Base-by-base conservation (phyloP, 2,329 filamentous ascomycete genomes). In the Verticillium klebahnii region DNA sequence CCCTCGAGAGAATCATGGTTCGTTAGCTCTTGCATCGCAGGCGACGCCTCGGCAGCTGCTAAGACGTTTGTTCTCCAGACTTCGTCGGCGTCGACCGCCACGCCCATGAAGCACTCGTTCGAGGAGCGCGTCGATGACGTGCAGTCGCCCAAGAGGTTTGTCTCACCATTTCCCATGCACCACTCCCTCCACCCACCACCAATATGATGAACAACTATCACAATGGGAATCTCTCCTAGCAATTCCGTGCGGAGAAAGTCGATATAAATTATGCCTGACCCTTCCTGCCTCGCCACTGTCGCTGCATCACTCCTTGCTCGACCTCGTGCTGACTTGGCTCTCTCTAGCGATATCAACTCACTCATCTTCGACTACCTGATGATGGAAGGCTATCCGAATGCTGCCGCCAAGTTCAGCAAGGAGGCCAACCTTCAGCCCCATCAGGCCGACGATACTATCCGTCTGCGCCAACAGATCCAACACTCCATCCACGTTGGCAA, bases 191-290 rank as follows among this genome's bases (percentile, higher is more conserved):
- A 36, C 60, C 56, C 57, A 61, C 66, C 65, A 70, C 67, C 70
- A 71, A 80, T 70, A 81, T 87, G 82, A 96, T 96, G 93, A 96
- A 91, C 82, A 84, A 79, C 80, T 88, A 89, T 91, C 89, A 66
- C 45, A 96, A 97, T 99, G 95, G 95, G 95, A 99, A 99, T 99
- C 95, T 99, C 96, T 99, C 95, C 90, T 92, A 98, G 91, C 85
- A 84, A 86, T 81, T 79, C 75, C 78, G 85, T 99, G 95, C 91
- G 89, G 95, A 99, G 88, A 92, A 88, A 77, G 39, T 82, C 80
- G 83, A 89, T 91, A 74, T 75, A 71, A 88, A 91, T 87, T 89
- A 87, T 87, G 87, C 79, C 84, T 84, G 88, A 74, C 60, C 63
- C 60, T 62, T 64, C n/a, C 37, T 62, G 45, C 54, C 61, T 56